Percentiles rank a stretch among this genome's conserved stretches.
Evolutionary conservation across 805 yeast genomes (phyloP).

Genomic region (Saturnispora sanitii): DNA sequence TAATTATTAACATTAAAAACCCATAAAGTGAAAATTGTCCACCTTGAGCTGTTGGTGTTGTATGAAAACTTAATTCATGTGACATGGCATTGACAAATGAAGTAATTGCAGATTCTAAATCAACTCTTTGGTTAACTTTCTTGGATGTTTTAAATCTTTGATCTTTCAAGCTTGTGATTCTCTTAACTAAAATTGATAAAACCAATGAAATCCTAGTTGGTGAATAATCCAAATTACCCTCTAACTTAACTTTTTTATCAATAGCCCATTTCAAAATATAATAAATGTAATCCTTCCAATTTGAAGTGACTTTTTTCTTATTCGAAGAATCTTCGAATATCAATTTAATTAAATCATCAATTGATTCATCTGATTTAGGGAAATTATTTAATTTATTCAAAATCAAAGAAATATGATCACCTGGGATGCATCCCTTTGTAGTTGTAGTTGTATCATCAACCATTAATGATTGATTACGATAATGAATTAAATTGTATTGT

Average conservation of each 20-base stretch:
- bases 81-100: slow-evolving; percentile 26
- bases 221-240: slow-evolving; percentile 13
- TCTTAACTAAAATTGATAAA: slow-evolving; percentile 19
- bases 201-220: slow-evolving; percentile 18
- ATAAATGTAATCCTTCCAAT: slow-evolving; percentile 21
- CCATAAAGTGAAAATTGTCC: slow-evolving; percentile 18
- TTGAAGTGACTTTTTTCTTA: slow-evolving; percentile 4
- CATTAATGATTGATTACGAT: slow-evolving; percentile 64
- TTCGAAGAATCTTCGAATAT: slow-evolving; percentile 20
- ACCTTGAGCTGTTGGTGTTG: slow-evolving; percentile 8
- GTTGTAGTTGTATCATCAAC: slow-evolving; percentile 29
- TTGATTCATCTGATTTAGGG: slow-evolving; percentile 10
- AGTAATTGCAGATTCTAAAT: slow-evolving; percentile 25
- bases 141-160: slow-evolving; percentile 19
- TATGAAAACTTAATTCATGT: slow-evolving; percentile 20
- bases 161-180: slow-evolving; percentile 16
- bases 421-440: neutral
- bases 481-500: slow-evolving; percentile 51
- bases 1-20: slow-evolving; percentile 41
- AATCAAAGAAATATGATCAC: slow-evolving; percentile 15
- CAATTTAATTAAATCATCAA: slow-evolving; percentile 16
- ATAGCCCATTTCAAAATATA: slow-evolving; percentile 25
- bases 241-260: slow-evolving; percentile 12
- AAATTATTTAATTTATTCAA: slow-evolving; percentile 24
- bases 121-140: slow-evolving; percentile 21